phyloP scores from a whole-genome alignment of 805 yeast genomes.

The Kluyveromyces nonfermentans region DNA sequence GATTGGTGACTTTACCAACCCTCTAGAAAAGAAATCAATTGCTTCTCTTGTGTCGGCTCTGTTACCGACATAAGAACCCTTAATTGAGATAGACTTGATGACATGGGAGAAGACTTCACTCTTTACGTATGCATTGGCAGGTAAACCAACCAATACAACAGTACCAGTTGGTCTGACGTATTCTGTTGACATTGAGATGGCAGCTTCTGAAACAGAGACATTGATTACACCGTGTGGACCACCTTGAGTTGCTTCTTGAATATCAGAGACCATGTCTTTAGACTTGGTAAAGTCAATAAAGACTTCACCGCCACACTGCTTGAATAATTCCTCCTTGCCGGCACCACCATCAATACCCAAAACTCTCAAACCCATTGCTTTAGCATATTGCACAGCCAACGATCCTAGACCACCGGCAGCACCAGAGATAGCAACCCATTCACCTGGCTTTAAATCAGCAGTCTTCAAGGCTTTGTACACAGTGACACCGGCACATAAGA shows the following conservation, averaged over 20 bases:
- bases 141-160: conserved; percentile 62
- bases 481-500: conserved; percentile 55
- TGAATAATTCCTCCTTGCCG: conserved; percentile 38
- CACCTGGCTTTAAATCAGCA: conserved; percentile 40
- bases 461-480: conserved; percentile 52
- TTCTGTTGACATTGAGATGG: conserved; percentile 47
- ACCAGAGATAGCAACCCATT: conserved; percentile 53
- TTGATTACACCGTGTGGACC: conserved; percentile 69
- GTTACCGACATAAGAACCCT: conserved; percentile 81
- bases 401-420: conserved; percentile 59
- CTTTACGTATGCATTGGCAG: conserved; percentile 61
- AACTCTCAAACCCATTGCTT: conserved; percentile 48
- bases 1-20: conserved; percentile 54
- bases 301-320: conserved; percentile 43
- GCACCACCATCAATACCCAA: conserved; percentile 49
- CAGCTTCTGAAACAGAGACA: conserved; percentile 58
- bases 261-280: conserved; percentile 42
- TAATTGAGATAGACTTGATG: conserved; percentile 56
- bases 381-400: conserved; percentile 49
- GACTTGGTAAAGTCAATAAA: conserved; percentile 46
- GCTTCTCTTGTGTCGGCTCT: conserved; percentile 75
- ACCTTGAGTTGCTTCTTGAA: conserved; percentile 48
- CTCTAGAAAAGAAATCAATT: conserved; percentile 58
- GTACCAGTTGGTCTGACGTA: conserved; percentile 59
- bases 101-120: conserved; percentile 63